phyloP scores from a whole-genome alignment of 192 early-diverging fungal species.

The Piromyces sp. region DNA sequence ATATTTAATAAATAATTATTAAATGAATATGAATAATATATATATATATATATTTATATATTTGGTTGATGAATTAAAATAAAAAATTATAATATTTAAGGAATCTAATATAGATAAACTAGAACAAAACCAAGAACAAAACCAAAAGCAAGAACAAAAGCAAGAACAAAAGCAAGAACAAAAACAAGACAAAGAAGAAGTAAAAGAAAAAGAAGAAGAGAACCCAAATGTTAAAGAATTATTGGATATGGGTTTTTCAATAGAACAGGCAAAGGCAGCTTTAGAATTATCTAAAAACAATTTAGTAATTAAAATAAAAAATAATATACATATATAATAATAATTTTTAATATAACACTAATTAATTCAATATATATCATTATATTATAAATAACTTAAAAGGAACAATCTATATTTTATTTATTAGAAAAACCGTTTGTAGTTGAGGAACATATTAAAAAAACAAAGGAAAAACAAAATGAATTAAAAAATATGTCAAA shows the following conservation, averaged over 20 bases:
- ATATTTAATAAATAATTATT: too few species aligned
- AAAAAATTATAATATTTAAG: too few species aligned
- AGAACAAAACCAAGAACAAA: too few species aligned
- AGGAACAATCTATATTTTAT: slow-evolving; percentile 38
- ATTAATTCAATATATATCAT: not conserved
- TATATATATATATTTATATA: too few species aligned
- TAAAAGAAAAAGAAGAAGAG: not conserved
- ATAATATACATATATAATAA: too few species aligned
- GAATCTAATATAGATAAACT: too few species aligned
- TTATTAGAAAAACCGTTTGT: slow-evolving; percentile 37
- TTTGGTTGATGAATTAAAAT: too few species aligned
- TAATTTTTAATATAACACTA: too few species aligned
- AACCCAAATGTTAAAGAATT: slow-evolving; percentile 16
- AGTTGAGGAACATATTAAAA: slow-evolving; percentile 21
- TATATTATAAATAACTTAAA: not conserved
- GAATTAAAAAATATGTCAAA: slow-evolving; percentile 10
- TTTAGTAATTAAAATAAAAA: slow-evolving; percentile 16
- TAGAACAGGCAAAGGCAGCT: slow-evolving; percentile 38
- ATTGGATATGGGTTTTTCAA: slow-evolving; percentile 48
- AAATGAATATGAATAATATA: too few species aligned
- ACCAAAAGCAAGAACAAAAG: too few species aligned
- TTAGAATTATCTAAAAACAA: slow-evolving; percentile 29
- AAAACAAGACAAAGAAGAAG: not conserved
- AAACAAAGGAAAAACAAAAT: not conserved
- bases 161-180: not conserved